Evolutionary conservation across 257 asterid species (phyloP), one percentile per base, ranked within the genome.

Genomic region (Jacaranda mimosifolia): DNA sequence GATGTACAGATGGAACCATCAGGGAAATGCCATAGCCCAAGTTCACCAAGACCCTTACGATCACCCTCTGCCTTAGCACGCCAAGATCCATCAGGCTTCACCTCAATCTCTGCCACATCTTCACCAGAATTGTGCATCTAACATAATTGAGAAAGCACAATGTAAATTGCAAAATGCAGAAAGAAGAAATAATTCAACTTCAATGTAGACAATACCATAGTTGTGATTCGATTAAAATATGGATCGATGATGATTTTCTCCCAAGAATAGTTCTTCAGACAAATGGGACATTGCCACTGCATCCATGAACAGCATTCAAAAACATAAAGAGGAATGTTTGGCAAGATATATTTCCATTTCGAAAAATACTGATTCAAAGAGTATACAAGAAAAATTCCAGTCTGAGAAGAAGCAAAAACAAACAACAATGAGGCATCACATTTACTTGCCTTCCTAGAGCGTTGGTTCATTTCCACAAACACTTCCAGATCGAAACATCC

Each of bases 271-370:
- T 93, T 95, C 94, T 95, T 95, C 83, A 95, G 88, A 87, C 99
- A 95, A 78, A 91, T 82, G 73, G 98, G 99, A 76, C 99, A 95
- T 74, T 95, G 99, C 98, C 99, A 95, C 99, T 95, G 98, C 93
- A 92, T 71, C 66, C 77, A 85, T 70, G 83, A 52, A 79, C 57
- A 81, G 71, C 73, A 73, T 19, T 69, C 21, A 59, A 64, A 76
- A 80, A 72, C 70, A 69, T 35, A 75, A 46, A 74, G 48, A 43
- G 49, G 66, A 59, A 75, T 56, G 62, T 68, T 19, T 68, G 39
- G 55, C 75, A 26, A 72, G 67, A 63, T 32, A 51, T 8, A 59
- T 63, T 45, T 67, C 51, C 53, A 52, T 32, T 36, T 0, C 32
- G 32, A 70, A 51, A 70, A 26, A 68, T 48, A 60, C 35, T 48